A percentile compares a stretch with the other conserved stretches of the same genome.
phyloP scores from a whole-genome alignment of 1,284 basidiomycete genomes.

The Inonotus hispidus region DNA sequence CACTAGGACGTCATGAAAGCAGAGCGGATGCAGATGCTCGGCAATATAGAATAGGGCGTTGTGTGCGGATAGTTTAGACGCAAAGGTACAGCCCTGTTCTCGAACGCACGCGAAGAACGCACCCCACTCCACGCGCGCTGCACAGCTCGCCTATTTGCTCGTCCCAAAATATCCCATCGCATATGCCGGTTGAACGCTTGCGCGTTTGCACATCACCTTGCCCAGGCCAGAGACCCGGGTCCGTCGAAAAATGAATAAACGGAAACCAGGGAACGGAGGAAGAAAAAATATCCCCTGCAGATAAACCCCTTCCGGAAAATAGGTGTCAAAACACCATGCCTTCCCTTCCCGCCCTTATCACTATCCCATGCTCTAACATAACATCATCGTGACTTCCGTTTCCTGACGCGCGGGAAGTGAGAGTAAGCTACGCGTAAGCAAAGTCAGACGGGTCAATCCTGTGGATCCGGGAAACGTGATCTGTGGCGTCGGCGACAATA shows the following conservation, averaged over 20 bases:
- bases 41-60: neutral
- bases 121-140: neutral
- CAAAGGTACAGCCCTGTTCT: neutral
- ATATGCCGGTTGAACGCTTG: too few relatives aligned
- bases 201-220: neutral
- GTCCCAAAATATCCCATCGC: neutral
- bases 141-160: neutral
- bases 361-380: neutral
- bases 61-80: neutral
- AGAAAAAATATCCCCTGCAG: neutral
- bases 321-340: neutral
- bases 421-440: conserved; percentile 1
- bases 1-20: neutral
- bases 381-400: too few relatives aligned
- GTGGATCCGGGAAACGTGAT: neutral
- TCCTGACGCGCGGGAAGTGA: neutral
- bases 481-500: neutral
- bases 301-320: neutral
- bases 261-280: neutral
- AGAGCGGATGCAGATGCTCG: neutral
- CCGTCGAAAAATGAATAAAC: neutral
- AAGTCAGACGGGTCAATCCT: neutral
- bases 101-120: neutral
- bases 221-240: neutral
- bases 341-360: neutral